Base-by-base conservation (phyloP, 768 basidiomycete genomes). In the Leccinum subtestaceum region DNA sequence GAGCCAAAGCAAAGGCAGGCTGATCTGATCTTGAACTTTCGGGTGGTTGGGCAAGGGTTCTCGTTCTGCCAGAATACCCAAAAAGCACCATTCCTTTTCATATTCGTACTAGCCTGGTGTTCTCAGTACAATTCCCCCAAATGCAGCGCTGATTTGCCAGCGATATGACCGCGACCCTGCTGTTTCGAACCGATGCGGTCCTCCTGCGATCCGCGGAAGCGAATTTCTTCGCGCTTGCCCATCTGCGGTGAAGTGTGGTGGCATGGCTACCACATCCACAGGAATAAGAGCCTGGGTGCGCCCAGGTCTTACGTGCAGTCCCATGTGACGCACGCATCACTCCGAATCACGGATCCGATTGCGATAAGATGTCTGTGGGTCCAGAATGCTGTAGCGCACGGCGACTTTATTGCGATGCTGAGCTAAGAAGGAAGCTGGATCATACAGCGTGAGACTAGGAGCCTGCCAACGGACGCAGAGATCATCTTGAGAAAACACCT, bases 331-430 rank as follows among this genome's bases (percentile, higher is more conserved):
- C 50, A 45, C 12, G 55, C 3, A 53, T 54, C 52, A 34, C 21
- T 27, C 36, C 29, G 19, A 56, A 31, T 45, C 32, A 64, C 60
- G 55, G 57, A 64, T 67, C 65, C 52, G 36, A 10, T 23, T 34
- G 52, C 11, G 63, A 65, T 68, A 68, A 67, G 59, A 56, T 32
- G 40, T 15, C 4, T 61, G 60, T 61, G 4, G 65, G 60, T 59
- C 65, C 67, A 64, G 59, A 58, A 61, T 71, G 64, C 69, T 64
- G 68, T 65, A 17, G 56, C 57, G 25, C 51, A 45, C 58, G 43
- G 54, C 5, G 34, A 38, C 34, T 9, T 31, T 19, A 11, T 12
- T 5, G 31, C 6, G n/a, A 36, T 9, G 23, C 45, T 47, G 29
- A 40, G 15, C 21, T 13, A 52, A 19, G 49, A 54, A 23, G 29